Evolutionary conservation across 371 early-diverging fungal genomes (phyloP).

Genomic region (Neoconidiobolus thromboides): DNA sequence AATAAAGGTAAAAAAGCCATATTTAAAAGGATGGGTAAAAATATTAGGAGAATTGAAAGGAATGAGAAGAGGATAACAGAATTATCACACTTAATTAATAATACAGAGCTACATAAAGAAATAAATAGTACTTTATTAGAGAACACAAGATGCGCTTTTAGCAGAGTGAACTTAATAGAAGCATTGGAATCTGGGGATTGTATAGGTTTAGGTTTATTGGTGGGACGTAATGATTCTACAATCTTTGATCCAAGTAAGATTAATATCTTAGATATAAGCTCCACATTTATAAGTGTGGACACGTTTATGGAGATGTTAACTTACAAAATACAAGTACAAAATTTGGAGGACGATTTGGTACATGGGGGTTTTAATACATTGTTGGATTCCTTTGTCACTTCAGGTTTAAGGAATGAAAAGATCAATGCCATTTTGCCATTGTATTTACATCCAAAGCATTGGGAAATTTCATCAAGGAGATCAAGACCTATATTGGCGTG

Average conservation of each 20-base stretch:
- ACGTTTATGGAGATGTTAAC: conserved; percentile 16
- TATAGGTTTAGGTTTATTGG: conserved; percentile 18
- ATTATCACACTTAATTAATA: not conserved
- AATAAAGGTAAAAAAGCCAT: not conserved
- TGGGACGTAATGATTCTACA: conserved; percentile 13
- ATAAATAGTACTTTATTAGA: not conserved
- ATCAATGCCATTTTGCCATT: conserved; percentile 17
- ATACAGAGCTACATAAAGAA: not conserved
- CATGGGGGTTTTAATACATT: not conserved
- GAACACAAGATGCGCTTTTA: conserved; percentile 6
- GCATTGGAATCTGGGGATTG: conserved; percentile 18
- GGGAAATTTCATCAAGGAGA: conserved; percentile 16
- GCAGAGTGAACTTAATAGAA: conserved; percentile 13
- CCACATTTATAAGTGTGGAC: conserved; percentile 14
- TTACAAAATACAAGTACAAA: conserved; percentile 10
- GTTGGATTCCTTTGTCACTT: not conserved
- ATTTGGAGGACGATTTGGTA: conserved; percentile 5
- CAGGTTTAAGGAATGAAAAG: not conserved
- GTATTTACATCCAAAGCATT: conserved; percentile 17
- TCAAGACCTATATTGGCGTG: conserved; percentile 20
- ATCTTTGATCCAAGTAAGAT: conserved; percentile 19
- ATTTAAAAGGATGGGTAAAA: not conserved
- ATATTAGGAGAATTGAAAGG: not conserved
- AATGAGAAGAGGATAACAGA: not conserved
- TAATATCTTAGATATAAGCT: conserved; percentile 17